Evolutionary conservation across 2,329 filamentous ascomycete species (phyloP).

Genomic region (Torrubiella hemipterigena): DNA sequence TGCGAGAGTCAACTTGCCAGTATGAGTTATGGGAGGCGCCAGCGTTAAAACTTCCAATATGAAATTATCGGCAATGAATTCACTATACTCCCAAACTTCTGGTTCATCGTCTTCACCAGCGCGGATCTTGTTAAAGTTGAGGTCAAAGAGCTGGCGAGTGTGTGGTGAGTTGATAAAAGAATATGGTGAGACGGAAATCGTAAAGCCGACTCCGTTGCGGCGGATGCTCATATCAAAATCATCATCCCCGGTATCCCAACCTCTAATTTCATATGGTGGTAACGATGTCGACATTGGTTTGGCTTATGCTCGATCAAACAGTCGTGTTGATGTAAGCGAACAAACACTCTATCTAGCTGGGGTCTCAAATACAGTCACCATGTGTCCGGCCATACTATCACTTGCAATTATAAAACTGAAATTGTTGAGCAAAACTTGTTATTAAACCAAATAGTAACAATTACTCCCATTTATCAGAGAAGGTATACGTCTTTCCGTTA

Average conservation of each 20-base stretch:
- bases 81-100: slow-evolving; percentile 6
- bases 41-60: slow-evolving; percentile 3
- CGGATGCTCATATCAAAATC: slow-evolving; percentile 5
- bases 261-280: no score
- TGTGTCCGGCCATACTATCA: no score
- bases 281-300: no score
- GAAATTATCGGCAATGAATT: slow-evolving; percentile 6
- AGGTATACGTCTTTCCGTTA: no score
- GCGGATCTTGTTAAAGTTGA: slow-evolving; percentile 4
- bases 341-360: no score
- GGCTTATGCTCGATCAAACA: no score
- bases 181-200: slow-evolving; percentile 3
- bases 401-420: no score
- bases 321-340: neutral
- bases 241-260: slow-evolving; percentile 7
- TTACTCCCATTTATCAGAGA: no score
- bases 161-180: slow-evolving; percentile 5
- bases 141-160: slow-evolving; percentile 2
- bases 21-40: slow-evolving; percentile 3
- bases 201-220: slow-evolving; percentile 5
- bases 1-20: slow-evolving; percentile 7
- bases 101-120: slow-evolving; percentile 5
- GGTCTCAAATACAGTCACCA: no score
- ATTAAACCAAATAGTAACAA: neutral
- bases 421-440: neutral